These are phyloP conservation scores for Jamesozyma piceae DNA, from an alignment of 805 yeast species.

Conservation along the genomic window DNA sequence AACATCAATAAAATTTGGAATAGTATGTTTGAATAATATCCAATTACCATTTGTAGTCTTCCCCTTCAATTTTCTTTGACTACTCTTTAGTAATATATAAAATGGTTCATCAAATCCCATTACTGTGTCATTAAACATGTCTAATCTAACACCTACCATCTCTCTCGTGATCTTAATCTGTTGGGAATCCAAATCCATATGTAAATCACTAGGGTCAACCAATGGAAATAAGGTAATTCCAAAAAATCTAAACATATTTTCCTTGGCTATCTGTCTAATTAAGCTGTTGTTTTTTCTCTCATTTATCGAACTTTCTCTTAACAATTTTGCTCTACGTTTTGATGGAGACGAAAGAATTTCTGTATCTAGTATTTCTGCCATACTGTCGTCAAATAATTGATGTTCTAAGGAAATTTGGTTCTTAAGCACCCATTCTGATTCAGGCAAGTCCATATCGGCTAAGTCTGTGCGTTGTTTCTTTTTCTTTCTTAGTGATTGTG, in stretches of 20 bases:
- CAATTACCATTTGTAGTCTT: slow-evolving; percentile 12
- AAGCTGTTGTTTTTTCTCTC: slow-evolving; percentile 1
- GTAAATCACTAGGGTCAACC: slow-evolving; percentile 29
- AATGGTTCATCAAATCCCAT: slow-evolving; percentile 29
- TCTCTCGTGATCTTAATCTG: slow-evolving; percentile 12
- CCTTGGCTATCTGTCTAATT: slow-evolving; percentile 20
- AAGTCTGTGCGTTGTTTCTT: neutral
- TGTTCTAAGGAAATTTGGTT: slow-evolving; percentile 16
- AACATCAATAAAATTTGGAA: slow-evolving; percentile 27
- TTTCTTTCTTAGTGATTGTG: neutral
- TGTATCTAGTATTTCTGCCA: slow-evolving; percentile 17
- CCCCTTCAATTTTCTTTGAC: slow-evolving; percentile 9
- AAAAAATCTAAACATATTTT: slow-evolving; percentile 32
- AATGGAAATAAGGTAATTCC: slow-evolving; percentile 35
- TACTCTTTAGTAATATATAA: slow-evolving; percentile 29
- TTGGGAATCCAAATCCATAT: slow-evolving; percentile 8
- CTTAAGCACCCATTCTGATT: slow-evolving; percentile 16
- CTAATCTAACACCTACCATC: slow-evolving; percentile 34
- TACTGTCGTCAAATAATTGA: slow-evolving; percentile 20
- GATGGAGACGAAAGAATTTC: slow-evolving; percentile 25
- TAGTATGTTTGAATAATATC: slow-evolving; percentile 32
- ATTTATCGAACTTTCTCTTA: neutral
- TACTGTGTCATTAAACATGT: slow-evolving; percentile 26
- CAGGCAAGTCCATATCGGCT: slow-evolving; percentile 9
- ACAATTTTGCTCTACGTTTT: slow-evolving; percentile 12